Conservation (phyloP, 2,329 filamentous ascomycete species). For the Trichoderma arundinaceum region DNA sequence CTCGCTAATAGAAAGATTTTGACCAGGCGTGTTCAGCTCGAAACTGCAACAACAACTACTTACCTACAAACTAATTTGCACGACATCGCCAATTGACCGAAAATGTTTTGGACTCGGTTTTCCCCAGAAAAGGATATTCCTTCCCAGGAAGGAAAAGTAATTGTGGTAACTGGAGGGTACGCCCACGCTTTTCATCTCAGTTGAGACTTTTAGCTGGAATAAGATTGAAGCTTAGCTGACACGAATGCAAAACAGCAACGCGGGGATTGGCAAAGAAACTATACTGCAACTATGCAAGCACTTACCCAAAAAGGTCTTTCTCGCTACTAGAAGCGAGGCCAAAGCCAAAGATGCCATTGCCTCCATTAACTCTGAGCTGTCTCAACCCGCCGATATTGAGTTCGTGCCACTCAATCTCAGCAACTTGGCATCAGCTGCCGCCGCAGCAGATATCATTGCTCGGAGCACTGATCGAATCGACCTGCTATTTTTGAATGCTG, state of each 20-base stretch:
- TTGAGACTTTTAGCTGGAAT: background rate
- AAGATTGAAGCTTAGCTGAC: background rate
- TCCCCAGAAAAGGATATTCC: slow-evolving; percentile 51
- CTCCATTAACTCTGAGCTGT: slow-evolving; percentile 41
- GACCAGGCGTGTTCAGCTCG: background rate
- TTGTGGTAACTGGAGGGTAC: slow-evolving; percentile 58
- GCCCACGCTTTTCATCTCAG: background rate
- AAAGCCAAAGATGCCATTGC: slow-evolving; percentile 52
- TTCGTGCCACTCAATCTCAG: slow-evolving; percentile 29
- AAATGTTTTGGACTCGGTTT: slow-evolving; percentile 9
- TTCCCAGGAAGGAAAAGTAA: slow-evolving; percentile 54
- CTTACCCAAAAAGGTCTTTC: slow-evolving; percentile 58
- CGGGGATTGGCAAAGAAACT: slow-evolving; percentile 40
- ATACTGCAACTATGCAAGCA: slow-evolving; percentile 46
- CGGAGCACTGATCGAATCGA: slow-evolving; percentile 44
- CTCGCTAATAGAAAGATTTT: background rate
- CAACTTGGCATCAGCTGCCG: background rate
- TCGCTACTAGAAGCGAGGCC: slow-evolving; percentile 56
- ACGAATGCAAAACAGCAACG: slow-evolving; percentile 43
- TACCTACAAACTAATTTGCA: too few species aligned
- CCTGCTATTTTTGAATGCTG: slow-evolving; percentile 55
- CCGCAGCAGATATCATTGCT: background rate
- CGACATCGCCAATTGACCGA: background rate
- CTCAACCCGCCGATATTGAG: slow-evolving; percentile 44
- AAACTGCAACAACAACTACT: background rate